Base-by-base conservation (phyloP, 2,329 filamentous ascomycete genomes). In the Orbilia brochopaga region DNA sequence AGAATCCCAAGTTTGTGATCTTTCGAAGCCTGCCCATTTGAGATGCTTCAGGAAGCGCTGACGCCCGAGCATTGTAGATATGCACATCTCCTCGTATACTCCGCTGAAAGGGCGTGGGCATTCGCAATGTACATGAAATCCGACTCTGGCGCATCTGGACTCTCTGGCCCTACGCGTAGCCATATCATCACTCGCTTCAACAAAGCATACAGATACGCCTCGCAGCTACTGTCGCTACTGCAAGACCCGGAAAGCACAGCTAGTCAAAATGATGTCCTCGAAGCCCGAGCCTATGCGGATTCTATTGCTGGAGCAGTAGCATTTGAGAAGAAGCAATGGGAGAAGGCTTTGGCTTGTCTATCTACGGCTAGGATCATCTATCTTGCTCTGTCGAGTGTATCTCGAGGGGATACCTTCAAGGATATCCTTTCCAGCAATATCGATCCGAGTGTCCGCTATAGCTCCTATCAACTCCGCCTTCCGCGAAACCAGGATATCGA, bases 91-190 rank as follows among this genome's bases (percentile, higher is more conserved):
- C 83, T 93, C 32, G 84, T 99, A 64, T 86, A 97, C 77, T 90
- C 87, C 42, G 88, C 92, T 72, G 94, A 99, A 82, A 86, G 94
- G 74, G 91, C 92, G 57, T 97, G 92, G 91, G 93, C 94, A 40
- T 89, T 96, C 79, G 93, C 92, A 66, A 95, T 97, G 92, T 87
- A 90, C 78, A 91, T 97, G 85, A 97, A 96, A 80, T 86, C 90
- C 42, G 75, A 77, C 50, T 85, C 90, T 76, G 91, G 94, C 76
- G 87, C 88, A 72, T 90, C 91, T 79, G 88, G 88, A 54, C 89
- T 96, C 74, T 86, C 88, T 27, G 89, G 92, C 70, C 87, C 89
- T 58, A 89, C 90, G 17, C 88, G 92, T 78, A 89, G 89, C 59
- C 93, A 99, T 79, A 94, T 97, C 42, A 86, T 95, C 64, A 96